phyloP scores from a whole-genome alignment of 2,329 filamentous ascomycete genomes.

The Xenoacremonium recifei region DNA sequence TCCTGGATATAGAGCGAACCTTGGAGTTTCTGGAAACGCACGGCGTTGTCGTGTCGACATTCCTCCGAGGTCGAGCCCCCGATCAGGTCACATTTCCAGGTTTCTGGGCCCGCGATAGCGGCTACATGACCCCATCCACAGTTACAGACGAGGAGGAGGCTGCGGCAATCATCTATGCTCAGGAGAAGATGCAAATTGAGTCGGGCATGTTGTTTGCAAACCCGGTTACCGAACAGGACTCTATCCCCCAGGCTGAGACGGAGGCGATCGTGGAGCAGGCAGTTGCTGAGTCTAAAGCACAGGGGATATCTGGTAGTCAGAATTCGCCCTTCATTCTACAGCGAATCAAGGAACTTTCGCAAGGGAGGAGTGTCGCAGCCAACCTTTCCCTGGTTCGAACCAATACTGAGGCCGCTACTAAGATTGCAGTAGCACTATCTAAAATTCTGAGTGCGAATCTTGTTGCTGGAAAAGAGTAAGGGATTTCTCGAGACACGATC shows the following conservation, averaged over 20 bases:
- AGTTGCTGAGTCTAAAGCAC: constrained; percentile 60
- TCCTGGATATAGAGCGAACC: constrained; percentile 87
- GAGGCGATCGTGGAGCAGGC: constrained; percentile 66
- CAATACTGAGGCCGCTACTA: constrained; percentile 55
- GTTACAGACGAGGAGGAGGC: constrained; percentile 77
- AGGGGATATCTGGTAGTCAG: constrained; percentile 67
- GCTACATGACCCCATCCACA: constrained; percentile 72
- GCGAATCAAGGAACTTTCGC: constrained; percentile 76
- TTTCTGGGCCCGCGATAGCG: constrained; percentile 90
- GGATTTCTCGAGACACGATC: too few relatives aligned
- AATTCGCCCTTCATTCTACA: constrained; percentile 83
- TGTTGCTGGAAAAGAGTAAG: too few relatives aligned
- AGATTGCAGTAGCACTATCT: constrained; percentile 53
- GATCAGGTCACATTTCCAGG: constrained; percentile 81
- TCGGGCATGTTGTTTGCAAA: constrained; percentile 88
- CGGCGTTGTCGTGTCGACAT: constrained; percentile 82
- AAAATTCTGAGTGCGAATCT: too few relatives aligned
- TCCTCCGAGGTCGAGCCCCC: constrained; percentile 75
- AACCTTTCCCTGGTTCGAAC: constrained; percentile 63
- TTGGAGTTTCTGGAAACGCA: constrained; percentile 74
- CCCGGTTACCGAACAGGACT: constrained; percentile 70
- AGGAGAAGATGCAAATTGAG: constrained; percentile 67
- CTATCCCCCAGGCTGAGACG: constrained; percentile 71
- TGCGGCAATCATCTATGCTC: constrained; percentile 80
- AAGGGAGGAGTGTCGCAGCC: constrained; percentile 67